Conservation (phyloP, 2,329 filamentous ascomycete genomes). For the Hypoxylon sp. region DNA sequence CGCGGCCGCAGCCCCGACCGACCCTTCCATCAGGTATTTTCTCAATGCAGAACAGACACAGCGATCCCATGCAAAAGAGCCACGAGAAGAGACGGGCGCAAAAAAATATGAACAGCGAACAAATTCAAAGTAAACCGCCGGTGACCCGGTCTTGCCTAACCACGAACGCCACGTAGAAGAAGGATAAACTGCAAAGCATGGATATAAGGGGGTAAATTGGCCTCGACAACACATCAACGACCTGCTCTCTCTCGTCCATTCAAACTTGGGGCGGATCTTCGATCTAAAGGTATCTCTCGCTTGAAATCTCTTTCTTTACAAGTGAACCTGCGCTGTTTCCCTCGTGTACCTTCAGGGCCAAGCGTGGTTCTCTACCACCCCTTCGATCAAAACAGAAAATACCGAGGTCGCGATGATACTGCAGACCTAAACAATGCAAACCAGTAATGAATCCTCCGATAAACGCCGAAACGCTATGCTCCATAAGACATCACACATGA, state of each 20-base stretch:
- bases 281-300: conserved; percentile 42
- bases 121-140: conserved; percentile 10
- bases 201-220: conserved; percentile 29
- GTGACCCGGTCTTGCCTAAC: conserved; percentile 18
- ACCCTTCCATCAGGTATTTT: conserved; percentile 11
- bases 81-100: conserved; percentile 23
- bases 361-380: conserved; percentile 22
- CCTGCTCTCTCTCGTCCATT: conserved; percentile 34
- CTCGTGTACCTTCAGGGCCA: conserved; percentile 21
- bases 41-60: conserved; percentile 33
- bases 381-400: conserved; percentile 19
- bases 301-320: conserved; percentile 39
- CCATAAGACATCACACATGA: conserved; percentile 49
- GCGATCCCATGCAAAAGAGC: conserved; percentile 27
- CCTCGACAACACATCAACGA: conserved; percentile 29
- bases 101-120: conserved; percentile 21
- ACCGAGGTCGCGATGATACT: conserved; percentile 16
- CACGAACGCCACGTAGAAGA: conserved; percentile 31
- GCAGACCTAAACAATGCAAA: conserved; percentile 43
- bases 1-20: conserved; percentile 14
- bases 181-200: conserved; percentile 21
- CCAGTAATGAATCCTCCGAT: conserved; percentile 45
- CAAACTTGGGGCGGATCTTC: conserved; percentile 29
- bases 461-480: conserved; percentile 57
- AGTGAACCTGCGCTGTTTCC: conserved; percentile 28